A percentile compares a stretch with the other conserved stretches of the same genome.
phyloP scores from a whole-genome alignment of 345 rosid genomes.

The Eucalyptus sp. region DNA sequence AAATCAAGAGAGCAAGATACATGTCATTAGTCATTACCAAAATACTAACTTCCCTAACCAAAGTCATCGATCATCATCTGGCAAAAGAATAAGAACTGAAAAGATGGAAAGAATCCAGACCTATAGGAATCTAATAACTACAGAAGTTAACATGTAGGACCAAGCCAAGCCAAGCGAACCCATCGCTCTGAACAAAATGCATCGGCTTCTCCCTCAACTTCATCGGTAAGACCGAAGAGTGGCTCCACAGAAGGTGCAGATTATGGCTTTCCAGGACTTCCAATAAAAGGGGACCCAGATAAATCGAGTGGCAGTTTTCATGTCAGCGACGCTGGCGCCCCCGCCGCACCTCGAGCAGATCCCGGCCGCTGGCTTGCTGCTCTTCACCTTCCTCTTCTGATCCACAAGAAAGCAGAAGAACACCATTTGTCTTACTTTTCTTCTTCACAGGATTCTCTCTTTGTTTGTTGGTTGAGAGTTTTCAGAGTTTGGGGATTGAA shows the following conservation, averaged over 20 bases:
- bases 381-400: conserved; percentile 57
- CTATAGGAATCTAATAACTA: neutral
- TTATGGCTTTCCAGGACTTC: conserved; percentile 78
- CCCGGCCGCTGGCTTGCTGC: conserved; percentile 91
- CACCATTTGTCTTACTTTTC: conserved; percentile 24
- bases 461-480: neutral
- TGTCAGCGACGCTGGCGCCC: conserved; percentile 95
- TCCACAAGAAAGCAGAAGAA: conserved; percentile 81
- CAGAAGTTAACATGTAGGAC: neutral
- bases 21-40: neutral
- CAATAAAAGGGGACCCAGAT: conserved; percentile 76
- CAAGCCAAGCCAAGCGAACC: neutral
- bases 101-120: neutral
- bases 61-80: neutral
- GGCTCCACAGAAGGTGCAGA: conserved; percentile 83
- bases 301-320: conserved; percentile 76
- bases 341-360: conserved; percentile 84
- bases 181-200: neutral
- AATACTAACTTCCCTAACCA: neutral
- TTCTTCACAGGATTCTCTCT: neutral
- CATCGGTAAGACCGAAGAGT: conserved; percentile 66
- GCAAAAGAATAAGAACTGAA: neutral
- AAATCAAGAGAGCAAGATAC: neutral
- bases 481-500: neutral
- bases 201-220: neutral